A percentile compares a stretch with the other conserved stretches of the same genome.
Conservation (phyloP, 352 stramenopile genomes). For the Phytophthora europaea region DNA sequence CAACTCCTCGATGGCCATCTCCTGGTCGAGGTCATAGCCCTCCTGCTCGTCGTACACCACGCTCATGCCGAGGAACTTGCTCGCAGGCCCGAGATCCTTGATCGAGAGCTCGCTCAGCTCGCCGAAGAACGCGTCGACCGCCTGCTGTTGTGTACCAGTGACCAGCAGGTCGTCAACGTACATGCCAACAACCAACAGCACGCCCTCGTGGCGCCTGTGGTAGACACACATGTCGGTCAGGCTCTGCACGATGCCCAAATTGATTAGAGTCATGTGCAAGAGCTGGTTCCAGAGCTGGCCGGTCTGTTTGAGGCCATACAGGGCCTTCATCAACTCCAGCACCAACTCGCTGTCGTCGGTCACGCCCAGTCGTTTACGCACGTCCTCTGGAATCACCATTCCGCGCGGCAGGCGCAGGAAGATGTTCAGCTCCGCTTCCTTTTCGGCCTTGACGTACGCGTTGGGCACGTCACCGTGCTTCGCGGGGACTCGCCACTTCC, state of each 20-base stretch:
- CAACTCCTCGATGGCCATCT: slow-evolving; percentile 32
- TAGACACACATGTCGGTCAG: background rate
- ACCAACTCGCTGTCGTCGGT: too few species aligned
- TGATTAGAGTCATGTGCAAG: too few species aligned
- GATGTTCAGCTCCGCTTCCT: slow-evolving; percentile 15
- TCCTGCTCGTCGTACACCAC: slow-evolving; percentile 9
- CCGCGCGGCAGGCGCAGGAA: too few species aligned
- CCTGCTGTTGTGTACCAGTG: background rate
- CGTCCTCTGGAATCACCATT: too few species aligned
- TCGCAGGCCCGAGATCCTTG: slow-evolving; percentile 36
- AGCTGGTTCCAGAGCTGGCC: too few species aligned
- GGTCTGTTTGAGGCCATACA: too few species aligned
- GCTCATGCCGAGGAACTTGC: slow-evolving; percentile 43
- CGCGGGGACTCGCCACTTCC: slow-evolving; percentile 3
- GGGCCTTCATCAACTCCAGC: too few species aligned
- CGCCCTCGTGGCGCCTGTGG: too few species aligned
- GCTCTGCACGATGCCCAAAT: slow-evolving; percentile 1
- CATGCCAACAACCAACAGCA: too few species aligned
- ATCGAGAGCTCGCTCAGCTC: slow-evolving; percentile 25
- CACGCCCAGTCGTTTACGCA: too few species aligned
- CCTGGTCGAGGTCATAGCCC: slow-evolving; percentile 34
- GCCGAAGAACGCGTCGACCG: slow-evolving; percentile 19
- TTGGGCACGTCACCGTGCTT: slow-evolving; percentile 44
- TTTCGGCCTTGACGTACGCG: slow-evolving; percentile 40
- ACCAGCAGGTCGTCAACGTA: too few species aligned